A percentile compares a stretch with the other conserved stretches of the same genome.
phyloP scores from a whole-genome alignment of 805 yeast species.

The Candida verbasci region DNA sequence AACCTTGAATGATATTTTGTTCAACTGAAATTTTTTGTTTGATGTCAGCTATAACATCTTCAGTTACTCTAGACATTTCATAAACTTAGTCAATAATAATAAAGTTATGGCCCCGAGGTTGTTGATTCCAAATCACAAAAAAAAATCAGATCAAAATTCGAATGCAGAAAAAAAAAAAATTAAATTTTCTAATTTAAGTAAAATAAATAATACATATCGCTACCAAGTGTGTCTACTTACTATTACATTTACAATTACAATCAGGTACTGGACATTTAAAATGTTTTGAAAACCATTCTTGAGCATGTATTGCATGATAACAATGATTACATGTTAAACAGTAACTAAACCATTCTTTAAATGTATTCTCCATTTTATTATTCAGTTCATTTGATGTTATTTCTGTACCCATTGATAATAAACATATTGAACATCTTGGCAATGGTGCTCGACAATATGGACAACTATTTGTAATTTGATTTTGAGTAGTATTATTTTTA shows the following conservation, averaged over 20 bases:
- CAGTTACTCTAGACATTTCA: constrained; percentile 10
- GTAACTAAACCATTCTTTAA: constrained; percentile 85
- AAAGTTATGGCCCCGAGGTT: too few relatives aligned
- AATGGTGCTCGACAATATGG: constrained; percentile 84
- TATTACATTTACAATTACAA: constrained; percentile 79
- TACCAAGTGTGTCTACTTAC: constrained; percentile 32
- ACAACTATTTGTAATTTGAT: constrained; percentile 41
- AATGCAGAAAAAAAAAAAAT: constrained; percentile 2
- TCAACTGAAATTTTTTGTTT: constrained; percentile 84
- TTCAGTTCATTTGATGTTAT: too few relatives aligned
- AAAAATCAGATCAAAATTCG: not conserved
- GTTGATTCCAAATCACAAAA: not conserved
- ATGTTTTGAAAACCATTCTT: constrained; percentile 90
- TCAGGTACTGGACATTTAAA: constrained; percentile 92
- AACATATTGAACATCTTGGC: constrained; percentile 88
- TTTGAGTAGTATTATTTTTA: constrained; percentile 2
- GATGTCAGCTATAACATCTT: constrained; percentile 57
- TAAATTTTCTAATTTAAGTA: too few relatives aligned
- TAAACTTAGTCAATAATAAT: too few relatives aligned
- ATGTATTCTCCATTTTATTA: constrained; percentile 36
- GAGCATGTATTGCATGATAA: constrained; percentile 92
- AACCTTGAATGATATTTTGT: constrained; percentile 81
- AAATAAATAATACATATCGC: too few relatives aligned
- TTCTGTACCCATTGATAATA: constrained; percentile 71
- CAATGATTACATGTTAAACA: constrained; percentile 92